phyloP scores from a whole-genome alignment of 2,329 filamentous ascomycete species.

The Alternaria angustiovoidea region DNA sequence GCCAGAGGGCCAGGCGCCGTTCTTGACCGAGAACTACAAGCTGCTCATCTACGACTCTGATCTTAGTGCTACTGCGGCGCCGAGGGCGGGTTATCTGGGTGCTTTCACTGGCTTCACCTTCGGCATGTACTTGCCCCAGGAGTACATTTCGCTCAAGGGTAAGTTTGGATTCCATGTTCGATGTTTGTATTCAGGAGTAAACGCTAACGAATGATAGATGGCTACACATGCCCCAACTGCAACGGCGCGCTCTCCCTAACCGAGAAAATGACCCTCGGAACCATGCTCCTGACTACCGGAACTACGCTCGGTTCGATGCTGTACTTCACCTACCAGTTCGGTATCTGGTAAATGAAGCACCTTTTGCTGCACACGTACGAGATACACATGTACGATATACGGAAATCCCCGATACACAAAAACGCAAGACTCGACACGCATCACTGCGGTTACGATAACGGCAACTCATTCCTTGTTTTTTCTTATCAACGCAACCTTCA shows the following conservation, averaged over 20 bases:
- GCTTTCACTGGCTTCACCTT: conserved; percentile 63
- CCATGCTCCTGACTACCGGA: conserved; percentile 63
- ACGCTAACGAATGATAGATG: conserved; percentile 48
- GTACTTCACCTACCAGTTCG: conserved; percentile 58
- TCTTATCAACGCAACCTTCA: conserved; percentile 19
- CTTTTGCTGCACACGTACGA: background rate
- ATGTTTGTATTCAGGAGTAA: background rate
- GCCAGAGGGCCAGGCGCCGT: conserved; percentile 48
- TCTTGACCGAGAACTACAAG: conserved; percentile 69
- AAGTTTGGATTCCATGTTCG: conserved; percentile 31
- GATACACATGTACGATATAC: background rate
- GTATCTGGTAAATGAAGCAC: conserved; percentile 45
- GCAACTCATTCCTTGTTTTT: conserved; percentile 20
- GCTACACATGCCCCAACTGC: conserved; percentile 65
- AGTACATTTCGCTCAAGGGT: conserved; percentile 61
- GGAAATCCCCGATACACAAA: background rate
- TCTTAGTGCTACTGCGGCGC: conserved; percentile 60
- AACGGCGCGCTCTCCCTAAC: conserved; percentile 60
- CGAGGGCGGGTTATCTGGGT: conserved; percentile 64
- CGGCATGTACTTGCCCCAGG: conserved; percentile 68
- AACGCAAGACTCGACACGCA: conserved; percentile 2
- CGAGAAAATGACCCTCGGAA: conserved; percentile 64
- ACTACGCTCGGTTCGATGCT: conserved; percentile 67
- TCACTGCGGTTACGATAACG: conserved; percentile 24
- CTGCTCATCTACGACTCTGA: conserved; percentile 68